Evolutionary conservation across 2,329 filamentous ascomycete genomes (phyloP).

Genomic region (Diaporthe sp.): DNA sequence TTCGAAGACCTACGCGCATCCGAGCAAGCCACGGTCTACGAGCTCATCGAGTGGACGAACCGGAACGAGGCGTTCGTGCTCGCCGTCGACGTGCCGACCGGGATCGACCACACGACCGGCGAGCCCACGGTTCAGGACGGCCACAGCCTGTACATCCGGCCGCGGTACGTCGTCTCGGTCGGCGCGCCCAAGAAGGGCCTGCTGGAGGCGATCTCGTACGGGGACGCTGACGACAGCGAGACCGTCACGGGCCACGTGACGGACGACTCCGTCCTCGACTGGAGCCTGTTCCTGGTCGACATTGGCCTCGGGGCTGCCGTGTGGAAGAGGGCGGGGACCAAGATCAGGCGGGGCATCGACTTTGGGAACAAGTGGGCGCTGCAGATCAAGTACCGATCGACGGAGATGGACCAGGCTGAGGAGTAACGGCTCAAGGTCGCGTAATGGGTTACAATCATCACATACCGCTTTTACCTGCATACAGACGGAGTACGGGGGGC

Average conservation of each 20-base stretch:
- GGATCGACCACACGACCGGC: conserved; percentile 85
- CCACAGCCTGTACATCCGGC: conserved; percentile 82
- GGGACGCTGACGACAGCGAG: conserved; percentile 62
- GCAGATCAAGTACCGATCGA: conserved; percentile 70
- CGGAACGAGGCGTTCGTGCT: conserved; percentile 86
- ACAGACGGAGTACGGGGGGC: conserved; percentile 21
- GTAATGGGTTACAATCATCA: neutral
- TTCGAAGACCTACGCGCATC: conserved; percentile 90
- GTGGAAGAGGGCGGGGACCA: conserved; percentile 87
- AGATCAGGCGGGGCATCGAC: conserved; percentile 85
- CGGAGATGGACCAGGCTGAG: conserved; percentile 45
- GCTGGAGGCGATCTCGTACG: conserved; percentile 79
- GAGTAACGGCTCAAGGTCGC: conserved; percentile 26
- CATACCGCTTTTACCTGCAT: conserved; percentile 23
- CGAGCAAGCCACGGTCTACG: conserved; percentile 86
- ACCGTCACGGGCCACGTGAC: conserved; percentile 48
- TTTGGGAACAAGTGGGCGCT: conserved; percentile 92
- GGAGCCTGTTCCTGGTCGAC: conserved; percentile 88
- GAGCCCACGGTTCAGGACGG: conserved; percentile 78
- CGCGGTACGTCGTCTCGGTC: conserved; percentile 86
- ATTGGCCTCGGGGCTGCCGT: conserved; percentile 86
- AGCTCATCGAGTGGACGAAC: conserved; percentile 95
- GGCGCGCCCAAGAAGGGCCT: conserved; percentile 90
- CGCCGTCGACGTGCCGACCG: conserved; percentile 91
- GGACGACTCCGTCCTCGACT: conserved; percentile 66